Evolutionary conservation across 23 red algal species (phyloP).

Genomic region (Cyanidiococcus yangmingshanensis): DNA sequence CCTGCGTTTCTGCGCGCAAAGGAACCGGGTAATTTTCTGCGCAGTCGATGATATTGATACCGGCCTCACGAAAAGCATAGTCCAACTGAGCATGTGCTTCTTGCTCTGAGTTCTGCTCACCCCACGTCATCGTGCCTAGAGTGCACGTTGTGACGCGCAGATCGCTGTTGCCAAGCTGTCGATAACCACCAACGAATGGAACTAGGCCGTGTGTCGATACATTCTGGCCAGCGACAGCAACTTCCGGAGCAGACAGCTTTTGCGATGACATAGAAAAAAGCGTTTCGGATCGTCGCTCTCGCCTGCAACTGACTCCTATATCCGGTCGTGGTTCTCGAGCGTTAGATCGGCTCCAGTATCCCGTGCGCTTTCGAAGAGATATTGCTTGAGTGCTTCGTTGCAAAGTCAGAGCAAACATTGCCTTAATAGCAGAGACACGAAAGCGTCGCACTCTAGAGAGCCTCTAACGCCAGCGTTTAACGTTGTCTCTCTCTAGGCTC

Average conservation of each 20-base stretch:
- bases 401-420: no score
- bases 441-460: no score
- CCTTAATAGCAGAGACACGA: no score
- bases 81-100: conserved; percentile 71
- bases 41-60: conserved; percentile 67
- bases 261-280: not conserved
- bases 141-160: conserved; percentile 43
- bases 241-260: not conserved
- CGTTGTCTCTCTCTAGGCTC: no score
- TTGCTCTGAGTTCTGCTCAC: conserved; percentile 65
- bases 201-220: not conserved
- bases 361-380: no score
- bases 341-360: no score
- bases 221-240: not conserved
- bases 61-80: conserved; percentile 38
- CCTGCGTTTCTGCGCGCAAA: conserved; percentile 29
- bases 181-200: not conserved
- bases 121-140: conserved; percentile 89
- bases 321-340: no score
- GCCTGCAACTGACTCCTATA: no score
- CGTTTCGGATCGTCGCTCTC: no score
- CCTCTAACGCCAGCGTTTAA: no score
- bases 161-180: conserved; percentile 42
- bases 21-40: conserved; percentile 94
- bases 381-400: no score